Percentiles rank a stretch among this genome's conserved stretches.
phyloP scores from a whole-genome alignment of 2,329 filamentous ascomycete species.

The Kalaharituber pfeilii region DNA sequence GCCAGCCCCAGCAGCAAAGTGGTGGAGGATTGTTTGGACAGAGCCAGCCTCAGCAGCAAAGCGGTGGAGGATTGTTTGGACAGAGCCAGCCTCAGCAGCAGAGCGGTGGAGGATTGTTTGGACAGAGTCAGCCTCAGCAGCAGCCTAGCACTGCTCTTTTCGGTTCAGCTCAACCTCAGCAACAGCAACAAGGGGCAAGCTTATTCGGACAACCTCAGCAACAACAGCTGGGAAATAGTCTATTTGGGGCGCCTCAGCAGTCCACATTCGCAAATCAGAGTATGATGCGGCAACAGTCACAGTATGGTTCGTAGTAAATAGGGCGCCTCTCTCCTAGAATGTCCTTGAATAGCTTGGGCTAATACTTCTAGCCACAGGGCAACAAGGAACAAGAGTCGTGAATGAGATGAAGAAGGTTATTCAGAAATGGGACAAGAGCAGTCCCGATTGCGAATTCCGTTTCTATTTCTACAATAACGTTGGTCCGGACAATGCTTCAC shows the following conservation, averaged over 20 bases:
- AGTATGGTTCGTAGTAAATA: constrained; percentile 10
- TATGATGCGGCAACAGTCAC: constrained; percentile 14
- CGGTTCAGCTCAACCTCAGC: constrained; percentile 4
- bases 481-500: constrained; percentile 40
- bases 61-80: constrained; percentile 7
- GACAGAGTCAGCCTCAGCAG: constrained; percentile 15
- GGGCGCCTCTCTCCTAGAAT: neutral
- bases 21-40: constrained; percentile 18
- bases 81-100: constrained; percentile 5
- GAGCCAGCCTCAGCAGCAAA: constrained; percentile 5
- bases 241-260: constrained; percentile 17
- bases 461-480: constrained; percentile 80
- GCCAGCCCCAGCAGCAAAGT: constrained; percentile 13
- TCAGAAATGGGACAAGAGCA: constrained; percentile 55
- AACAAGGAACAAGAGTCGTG: neutral
- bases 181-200: constrained; percentile 10
- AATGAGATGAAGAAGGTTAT: constrained; percentile 31
- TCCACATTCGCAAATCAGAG: constrained; percentile 15
- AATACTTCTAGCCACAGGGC: neutral
- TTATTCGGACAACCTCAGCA: constrained; percentile 15
- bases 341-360: neutral
- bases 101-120: constrained; percentile 15
- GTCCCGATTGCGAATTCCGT: constrained; percentile 55
- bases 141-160: constrained; percentile 7
- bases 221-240: constrained; percentile 24